Evolutionary conservation across 1,284 basidiomycete species (phyloP), one percentile per base, ranked within the genome.

Genomic region (Trichosporon ovoides): DNA sequence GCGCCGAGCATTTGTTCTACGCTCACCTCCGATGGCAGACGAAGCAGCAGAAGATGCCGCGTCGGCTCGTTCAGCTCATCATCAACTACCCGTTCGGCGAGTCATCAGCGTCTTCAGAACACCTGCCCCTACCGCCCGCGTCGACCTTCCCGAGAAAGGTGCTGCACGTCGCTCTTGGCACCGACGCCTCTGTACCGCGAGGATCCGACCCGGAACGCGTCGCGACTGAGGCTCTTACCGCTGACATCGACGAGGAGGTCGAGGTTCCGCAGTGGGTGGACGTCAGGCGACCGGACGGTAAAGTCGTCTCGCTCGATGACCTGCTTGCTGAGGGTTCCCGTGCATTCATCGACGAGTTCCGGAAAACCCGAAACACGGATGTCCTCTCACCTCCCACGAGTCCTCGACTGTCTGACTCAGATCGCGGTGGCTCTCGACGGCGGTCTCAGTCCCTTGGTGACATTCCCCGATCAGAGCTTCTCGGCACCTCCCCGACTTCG

Each of bases 11-110:
- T 56, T 52, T 75, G 3, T 68, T 73, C 48, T 68, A 67, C 54
- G 70, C 71, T 33, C 73, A 71, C 63, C 68, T 75, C 40, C 64
- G 73, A 38, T 61, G 60, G 58, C 70, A 74, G 59, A 66, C 72
- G 13, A 68, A 64, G 7, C 65, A 61, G 33, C 63, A 66, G 49
- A 67, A 62, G 37, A 58, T 74, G 33, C 71, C 73, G 3, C 67
- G 62, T n/a, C 61, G 69, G 7, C 65, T 75, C 1, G 48, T 66
- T 1, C 60, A 69, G 51, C 57, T 74, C 31, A 68, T 74, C 20
- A 58, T 69, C 12, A 58, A 63, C 11, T 75, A 74, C 54, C 73
- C 72, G 7, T 73, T 68, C 56, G 69, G 69, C 50, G 65, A 63
- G 51, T 57, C 64, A 2, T 58, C 60, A 6, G 64, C 63, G 13